Base-by-base conservation (phyloP, 352 stramenopile species). In the Phytophthora capsici region DNA sequence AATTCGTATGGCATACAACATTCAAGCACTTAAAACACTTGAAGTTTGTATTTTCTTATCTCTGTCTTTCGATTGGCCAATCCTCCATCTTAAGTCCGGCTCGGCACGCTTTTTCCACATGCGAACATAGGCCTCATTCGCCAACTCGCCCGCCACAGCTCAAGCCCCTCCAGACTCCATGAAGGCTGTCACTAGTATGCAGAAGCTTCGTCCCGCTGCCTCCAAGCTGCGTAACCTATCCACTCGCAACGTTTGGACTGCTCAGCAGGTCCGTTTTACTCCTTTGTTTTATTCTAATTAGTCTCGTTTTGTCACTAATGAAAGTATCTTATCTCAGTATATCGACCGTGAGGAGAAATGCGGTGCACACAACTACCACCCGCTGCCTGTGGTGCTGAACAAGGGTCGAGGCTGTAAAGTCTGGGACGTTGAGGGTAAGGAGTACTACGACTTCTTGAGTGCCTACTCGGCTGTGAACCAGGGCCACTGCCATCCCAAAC, bases 361-460 rank as follows among this genome's bases (percentile, higher is more conserved):
- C 60, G 96, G 97, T 2, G 97, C 97, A 19, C 91, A 99, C 71
- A 99, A 99, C 84, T 99, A 99, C 80, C 86, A 98, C 72, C 98
- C 98, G 40, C 77, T 99, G 30, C 98, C 98, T 7, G 97, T 99
- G 16, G 98, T 99, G 43, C 80, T 99, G 17, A 80, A 74, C 10
- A 86, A 91, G 48, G 96, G 90, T 57, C 75, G 94, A 75, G 94
- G 96, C 46, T 98, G 96, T 64, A 94, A 98, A 63, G 93, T 99
- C 44, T 99, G 90, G 88, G 96, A 99, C 77, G 89, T 98, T 6
- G 90, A 99, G 36, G 97, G 95, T 28, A 97, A 98, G 52, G 83
- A 98, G 82, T 99, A 99, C 78, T 99, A 93, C 69, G 98, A 99
- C 78, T 99, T 99, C 57, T 75, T 99, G 48, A 98, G 87, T 63